Evolutionary conservation across 495 filamentous ascomycete genomes (phyloP).

Genomic region (Cercophora newfieldiana): DNA sequence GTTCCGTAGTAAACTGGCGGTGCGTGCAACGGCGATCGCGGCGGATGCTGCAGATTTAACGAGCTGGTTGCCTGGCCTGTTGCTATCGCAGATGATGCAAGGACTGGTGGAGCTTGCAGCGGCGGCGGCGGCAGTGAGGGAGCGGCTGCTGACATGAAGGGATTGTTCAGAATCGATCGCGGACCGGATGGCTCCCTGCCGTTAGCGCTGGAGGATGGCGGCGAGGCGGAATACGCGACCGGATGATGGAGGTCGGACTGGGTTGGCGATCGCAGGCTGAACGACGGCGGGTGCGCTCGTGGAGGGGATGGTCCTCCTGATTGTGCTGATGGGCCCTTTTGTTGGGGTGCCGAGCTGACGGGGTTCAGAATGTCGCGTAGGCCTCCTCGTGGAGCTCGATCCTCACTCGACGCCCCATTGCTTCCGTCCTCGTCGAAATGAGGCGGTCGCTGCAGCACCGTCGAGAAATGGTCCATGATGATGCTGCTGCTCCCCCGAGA

Average conservation of each 20-base stretch:
- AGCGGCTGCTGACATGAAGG: conserved; percentile 30
- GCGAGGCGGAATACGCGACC: conserved; percentile 27
- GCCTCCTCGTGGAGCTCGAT: conserved; percentile 33
- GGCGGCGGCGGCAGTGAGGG: conserved; percentile 28
- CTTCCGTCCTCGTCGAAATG: conserved; percentile 43
- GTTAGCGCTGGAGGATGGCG: conserved; percentile 23
- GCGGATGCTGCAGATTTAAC: conserved; percentile 24
- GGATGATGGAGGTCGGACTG: conserved; percentile 41
- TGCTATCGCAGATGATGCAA: conserved; percentile 20
- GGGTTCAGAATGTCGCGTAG: conserved; percentile 43
- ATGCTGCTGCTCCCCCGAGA: conserved; percentile 9
- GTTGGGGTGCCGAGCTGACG: conserved; percentile 32
- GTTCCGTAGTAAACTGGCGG: conserved; percentile 33
- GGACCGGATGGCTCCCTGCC: conserved; percentile 27
- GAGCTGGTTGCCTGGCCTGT: conserved; percentile 4
- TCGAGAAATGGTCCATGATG: conserved; percentile 48
- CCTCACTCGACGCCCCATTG: conserved; percentile 29
- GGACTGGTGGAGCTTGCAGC: conserved; percentile 30
- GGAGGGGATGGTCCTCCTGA: conserved; percentile 28
- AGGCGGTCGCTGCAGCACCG: conserved; percentile 46
- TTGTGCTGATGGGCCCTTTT: conserved; percentile 16
- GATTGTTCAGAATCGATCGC: conserved; percentile 38
- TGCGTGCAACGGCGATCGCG: conserved; percentile 37
- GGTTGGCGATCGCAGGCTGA: conserved; percentile 44
- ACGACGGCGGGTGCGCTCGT: conserved; percentile 31